Conservation (phyloP, 495 filamentous ascomycete genomes). For the Hyphodiscus hymeniophilus region DNA sequence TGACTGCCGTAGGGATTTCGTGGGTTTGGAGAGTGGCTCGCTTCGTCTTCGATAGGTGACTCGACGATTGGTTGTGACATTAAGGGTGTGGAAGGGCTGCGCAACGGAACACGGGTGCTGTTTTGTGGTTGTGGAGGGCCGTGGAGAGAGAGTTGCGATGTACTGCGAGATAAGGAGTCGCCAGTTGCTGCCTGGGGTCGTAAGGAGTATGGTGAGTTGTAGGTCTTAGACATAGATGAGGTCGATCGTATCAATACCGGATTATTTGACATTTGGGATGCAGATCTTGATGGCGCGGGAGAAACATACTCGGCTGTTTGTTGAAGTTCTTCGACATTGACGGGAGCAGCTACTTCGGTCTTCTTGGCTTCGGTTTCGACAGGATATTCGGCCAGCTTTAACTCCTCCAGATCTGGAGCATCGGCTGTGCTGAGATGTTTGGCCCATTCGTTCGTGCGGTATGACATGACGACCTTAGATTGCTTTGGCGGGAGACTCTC, state of each 20-base stretch:
- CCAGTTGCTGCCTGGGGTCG: not conserved
- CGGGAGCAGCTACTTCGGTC: slow-evolving; percentile 45
- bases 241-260: slow-evolving; percentile 16
- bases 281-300: slow-evolving; percentile 27
- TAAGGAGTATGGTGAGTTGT: slow-evolving; percentile 2
- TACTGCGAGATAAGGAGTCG: not conserved
- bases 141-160: slow-evolving; percentile 20
- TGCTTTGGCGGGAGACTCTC: slow-evolving; percentile 43
- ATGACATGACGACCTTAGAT: slow-evolving; percentile 71
- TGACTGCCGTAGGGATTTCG: slow-evolving; percentile 18
- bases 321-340: slow-evolving; percentile 58
- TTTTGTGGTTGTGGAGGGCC: slow-evolving; percentile 8
- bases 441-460: slow-evolving; percentile 94
- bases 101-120: slow-evolving; percentile 20
- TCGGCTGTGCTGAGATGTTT: slow-evolving; percentile 81
- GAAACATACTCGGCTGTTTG: slow-evolving; percentile 53
- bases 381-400: slow-evolving; percentile 36
- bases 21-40: slow-evolving; percentile 14
- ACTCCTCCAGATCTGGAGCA: slow-evolving; percentile 57
- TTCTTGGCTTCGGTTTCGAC: slow-evolving; percentile 19
- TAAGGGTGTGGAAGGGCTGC: slow-evolving; percentile 38
- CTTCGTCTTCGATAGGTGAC: slow-evolving; percentile 33
- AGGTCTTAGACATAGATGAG: slow-evolving; percentile 13
- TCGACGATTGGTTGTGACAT: slow-evolving; percentile 31
- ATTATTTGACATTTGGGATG: slow-evolving; percentile 12